phyloP scores from a whole-genome alignment of 2,329 filamentous ascomycete species.

The Camptophora hylomeconis region DNA sequence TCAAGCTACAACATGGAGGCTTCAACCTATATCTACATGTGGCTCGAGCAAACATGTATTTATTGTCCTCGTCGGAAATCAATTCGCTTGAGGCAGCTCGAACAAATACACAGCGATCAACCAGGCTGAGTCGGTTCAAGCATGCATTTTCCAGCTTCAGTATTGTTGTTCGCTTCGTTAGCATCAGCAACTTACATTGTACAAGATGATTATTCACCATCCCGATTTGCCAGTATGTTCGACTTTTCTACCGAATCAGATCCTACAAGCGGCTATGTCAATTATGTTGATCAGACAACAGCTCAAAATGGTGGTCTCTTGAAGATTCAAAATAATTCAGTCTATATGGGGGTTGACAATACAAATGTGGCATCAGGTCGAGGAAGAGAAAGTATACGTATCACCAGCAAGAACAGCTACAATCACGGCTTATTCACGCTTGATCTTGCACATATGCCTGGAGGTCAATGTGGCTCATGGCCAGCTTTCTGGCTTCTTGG shows the following conservation, averaged over 20 bases:
- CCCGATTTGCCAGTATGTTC: slow-evolving; percentile 40
- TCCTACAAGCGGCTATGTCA: slow-evolving; percentile 64
- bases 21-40: too few species aligned
- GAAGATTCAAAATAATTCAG: slow-evolving; percentile 38
- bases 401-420: slow-evolving; percentile 53
- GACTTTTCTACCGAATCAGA: slow-evolving; percentile 43
- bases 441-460: slow-evolving; percentile 63
- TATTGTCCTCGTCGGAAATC: too few species aligned
- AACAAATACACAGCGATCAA: too few species aligned
- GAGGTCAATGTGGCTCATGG: slow-evolving; percentile 61
- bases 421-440: slow-evolving; percentile 56
- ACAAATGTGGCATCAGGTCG: slow-evolving; percentile 39
- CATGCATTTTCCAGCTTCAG: too few species aligned
- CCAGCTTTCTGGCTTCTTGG: slow-evolving; percentile 46
- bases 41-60: too few species aligned
- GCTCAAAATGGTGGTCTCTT: slow-evolving; percentile 47
- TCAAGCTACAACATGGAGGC: too few species aligned
- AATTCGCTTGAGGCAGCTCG: too few species aligned
- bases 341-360: slow-evolving; percentile 60
- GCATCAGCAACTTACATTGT: slow-evolving; percentile 26
- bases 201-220: slow-evolving; percentile 34
- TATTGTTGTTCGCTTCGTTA: slow-evolving; percentile 7
- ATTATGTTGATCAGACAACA: slow-evolving; percentile 47
- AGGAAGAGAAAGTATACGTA: slow-evolving; percentile 58
- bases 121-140: too few species aligned